Percentiles rank a stretch among this genome's conserved stretches.
These are phyloP conservation scores for Vitis rotundifolia DNA, from an alignment of 164 flowering plant genomes.

Conservation along the genomic window DNA sequence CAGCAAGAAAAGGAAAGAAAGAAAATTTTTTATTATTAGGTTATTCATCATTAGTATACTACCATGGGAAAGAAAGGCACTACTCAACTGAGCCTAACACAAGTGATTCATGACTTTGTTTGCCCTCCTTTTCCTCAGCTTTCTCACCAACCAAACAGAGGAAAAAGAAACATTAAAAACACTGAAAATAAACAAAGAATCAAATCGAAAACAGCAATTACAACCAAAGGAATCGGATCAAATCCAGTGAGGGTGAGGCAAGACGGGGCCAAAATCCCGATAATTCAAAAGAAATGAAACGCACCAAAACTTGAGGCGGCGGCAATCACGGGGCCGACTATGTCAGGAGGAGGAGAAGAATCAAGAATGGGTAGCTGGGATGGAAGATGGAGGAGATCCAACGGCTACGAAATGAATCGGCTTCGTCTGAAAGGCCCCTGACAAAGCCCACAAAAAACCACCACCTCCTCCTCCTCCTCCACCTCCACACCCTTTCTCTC, in stretches of 20 bases:
- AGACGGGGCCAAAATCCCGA: too few species aligned
- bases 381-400: slow-evolving; percentile 2
- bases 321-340: background rate
- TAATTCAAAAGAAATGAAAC: background rate
- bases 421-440: background rate
- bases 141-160: background rate
- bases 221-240: background rate
- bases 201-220: background rate
- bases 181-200: too few species aligned
- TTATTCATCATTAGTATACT: too few species aligned
- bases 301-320: background rate
- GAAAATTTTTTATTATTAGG: too few species aligned
- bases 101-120: background rate
- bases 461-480: background rate
- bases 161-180: too few species aligned
- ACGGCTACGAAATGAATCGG: background rate
- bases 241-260: background rate
- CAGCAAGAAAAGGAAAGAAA: too few species aligned
- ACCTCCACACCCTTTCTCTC: slow-evolving; percentile 1
- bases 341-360: background rate
- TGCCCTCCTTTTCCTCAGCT: background rate
- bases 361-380: background rate
- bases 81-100: too few species aligned
- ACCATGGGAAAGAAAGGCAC: too few species aligned
- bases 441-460: background rate